These are phyloP conservation scores for Alternaria rosae DNA, from an alignment of 2,329 filamentous ascomycete genomes.

Conservation along the genomic window DNA sequence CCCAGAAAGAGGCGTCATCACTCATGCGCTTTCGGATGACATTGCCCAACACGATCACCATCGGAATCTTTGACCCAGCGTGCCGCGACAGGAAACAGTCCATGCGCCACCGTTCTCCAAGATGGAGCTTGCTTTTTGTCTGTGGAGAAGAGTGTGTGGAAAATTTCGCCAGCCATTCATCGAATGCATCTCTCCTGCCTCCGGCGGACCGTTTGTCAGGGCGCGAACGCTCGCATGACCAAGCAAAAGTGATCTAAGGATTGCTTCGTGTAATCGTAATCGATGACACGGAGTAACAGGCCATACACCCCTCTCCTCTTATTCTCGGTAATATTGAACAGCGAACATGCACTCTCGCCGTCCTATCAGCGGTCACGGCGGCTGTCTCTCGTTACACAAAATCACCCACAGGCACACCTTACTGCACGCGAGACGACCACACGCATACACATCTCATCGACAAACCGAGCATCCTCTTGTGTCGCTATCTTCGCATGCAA, in stretches of 20 bases:
- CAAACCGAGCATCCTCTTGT: slow-evolving; percentile 5
- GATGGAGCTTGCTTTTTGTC: background rate
- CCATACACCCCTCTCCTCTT: slow-evolving; percentile 1
- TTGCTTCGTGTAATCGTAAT: slow-evolving; percentile 18
- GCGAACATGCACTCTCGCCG: slow-evolving; percentile 1
- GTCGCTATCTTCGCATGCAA: background rate
- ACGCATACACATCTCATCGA: background rate
- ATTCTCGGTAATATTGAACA: slow-evolving; percentile 4
- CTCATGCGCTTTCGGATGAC: slow-evolving; percentile 9
- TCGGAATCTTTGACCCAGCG: background rate
- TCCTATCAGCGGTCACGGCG: slow-evolving; percentile 10
- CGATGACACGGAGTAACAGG: slow-evolving; percentile 15
- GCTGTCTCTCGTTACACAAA: slow-evolving; percentile 9
- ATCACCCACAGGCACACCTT: slow-evolving; percentile 1
- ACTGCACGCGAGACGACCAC: slow-evolving; percentile 11
- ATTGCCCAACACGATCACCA: slow-evolving; percentile 12
- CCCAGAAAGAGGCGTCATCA: slow-evolving; percentile 8
- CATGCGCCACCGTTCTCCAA: background rate
- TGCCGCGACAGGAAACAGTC: background rate
- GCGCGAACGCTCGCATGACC: slow-evolving; percentile 25
- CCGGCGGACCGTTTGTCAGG: background rate
- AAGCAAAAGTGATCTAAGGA: slow-evolving; percentile 16
- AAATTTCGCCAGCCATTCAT: background rate
- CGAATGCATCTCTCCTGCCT: background rate
- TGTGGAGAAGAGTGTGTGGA: background rate